Base-by-base conservation (phyloP, 163 green algal species). In the Scenedesmus sp. region DNA sequence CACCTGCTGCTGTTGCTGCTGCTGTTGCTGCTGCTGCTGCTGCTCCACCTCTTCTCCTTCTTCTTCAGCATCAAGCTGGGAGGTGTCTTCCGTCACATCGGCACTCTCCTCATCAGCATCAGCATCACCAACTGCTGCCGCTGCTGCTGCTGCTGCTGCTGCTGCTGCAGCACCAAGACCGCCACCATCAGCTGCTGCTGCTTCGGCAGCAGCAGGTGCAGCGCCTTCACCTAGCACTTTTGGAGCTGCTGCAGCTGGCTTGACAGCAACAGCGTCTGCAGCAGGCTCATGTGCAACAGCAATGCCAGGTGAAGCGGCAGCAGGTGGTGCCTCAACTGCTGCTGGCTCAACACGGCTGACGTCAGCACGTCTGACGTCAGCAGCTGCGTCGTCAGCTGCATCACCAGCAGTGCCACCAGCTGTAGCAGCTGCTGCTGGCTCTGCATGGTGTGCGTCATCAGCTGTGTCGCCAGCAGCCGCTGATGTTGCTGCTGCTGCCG, bases 351-450 rank as follows among this genome's bases (percentile, higher is more conserved):
- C 76, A 59, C 26, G 4, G 76, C 76, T n/a, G 73, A n/a, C 34
- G 26, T 26, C 7, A 3, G 52, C 23, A 46, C 34, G 34, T 46
- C 34, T 46, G 34, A 46, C 81, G 34, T 34, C 81, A 34, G 16
- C 81, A 66, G 64, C 81, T 16, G 57, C 7, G 26, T 59, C 77
- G 59, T 84, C 83, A 56, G 23, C 83, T 88, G 83, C 83, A 87
- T n/a, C 81, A 86, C 12, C 81, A 46, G 52, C 81, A 86, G 46
- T 9, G 64, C 15, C 82, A 55, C 16, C 82, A 76, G 83, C 9
- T n/a, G 56, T 23, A 5, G n/a, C 83, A 57, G 56, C 83, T 88
- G 83, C 59, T 56, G 23, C n/a, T 52, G 34, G 3, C 52, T 0
- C 62, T 77, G 83, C 57, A 52, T 9, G 8, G 62, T 82, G 59